These are phyloP conservation scores for Entomortierella parvispora DNA, from an alignment of 192 early-diverging fungal species.

Conservation along the genomic window DNA sequence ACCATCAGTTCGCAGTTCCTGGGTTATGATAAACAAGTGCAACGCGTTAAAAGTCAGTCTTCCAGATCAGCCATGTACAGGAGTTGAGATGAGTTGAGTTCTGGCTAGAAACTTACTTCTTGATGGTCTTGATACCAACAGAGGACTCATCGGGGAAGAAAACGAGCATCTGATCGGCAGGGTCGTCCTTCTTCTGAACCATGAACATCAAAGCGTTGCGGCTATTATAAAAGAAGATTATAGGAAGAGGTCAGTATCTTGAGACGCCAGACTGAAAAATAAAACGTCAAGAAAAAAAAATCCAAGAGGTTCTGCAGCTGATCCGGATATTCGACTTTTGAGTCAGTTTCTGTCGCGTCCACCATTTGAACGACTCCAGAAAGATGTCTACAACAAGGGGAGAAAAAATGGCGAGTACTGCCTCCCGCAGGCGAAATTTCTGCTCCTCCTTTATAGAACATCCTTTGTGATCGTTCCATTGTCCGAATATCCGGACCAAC, in stretches of 20 bases:
- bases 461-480: not conserved
- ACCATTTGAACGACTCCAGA: too few species aligned
- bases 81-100: too few species aligned
- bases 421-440: not conserved
- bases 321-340: too few species aligned
- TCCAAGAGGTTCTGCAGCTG: too few species aligned
- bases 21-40: constrained; percentile 24
- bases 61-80: too few species aligned
- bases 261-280: too few species aligned
- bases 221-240: constrained; percentile 48
- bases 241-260: not conserved
- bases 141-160: constrained; percentile 92
- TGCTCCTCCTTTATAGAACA: not conserved
- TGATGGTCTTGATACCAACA: constrained; percentile 91
- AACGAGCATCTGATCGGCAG: constrained; percentile 85
- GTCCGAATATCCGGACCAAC: too few species aligned
- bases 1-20: constrained; percentile 84
- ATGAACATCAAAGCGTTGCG: constrained; percentile 85
- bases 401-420: not conserved
- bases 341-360: too few species aligned
- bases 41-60: too few species aligned
- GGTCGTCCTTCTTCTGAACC: constrained; percentile 83
- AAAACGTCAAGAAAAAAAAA: constrained; percentile 11
- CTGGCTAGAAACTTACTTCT: constrained; percentile 85
- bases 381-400: too few species aligned